Evolutionary conservation across 2,329 filamentous ascomycete genomes (phyloP), one percentile per base, ranked within the genome.

Genomic region (Phialemoniopsis sp.): DNA sequence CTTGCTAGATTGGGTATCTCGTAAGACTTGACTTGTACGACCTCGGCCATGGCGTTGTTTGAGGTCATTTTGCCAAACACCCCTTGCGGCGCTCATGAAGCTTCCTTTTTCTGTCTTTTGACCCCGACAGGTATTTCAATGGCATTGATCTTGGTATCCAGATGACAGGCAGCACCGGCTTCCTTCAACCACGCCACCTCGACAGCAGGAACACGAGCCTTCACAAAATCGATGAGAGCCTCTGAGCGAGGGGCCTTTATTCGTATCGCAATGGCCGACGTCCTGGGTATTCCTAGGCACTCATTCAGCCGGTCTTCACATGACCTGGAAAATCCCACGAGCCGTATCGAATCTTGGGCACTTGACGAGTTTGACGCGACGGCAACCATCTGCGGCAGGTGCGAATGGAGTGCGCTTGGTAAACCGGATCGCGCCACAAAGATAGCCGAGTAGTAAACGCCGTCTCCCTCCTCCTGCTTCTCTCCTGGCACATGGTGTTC

Each of bases 311-410:
- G 70, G 13, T 75, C 64, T 34, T 82, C 81, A 36, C 72, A 76
- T 1, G 72, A 62, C 38, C 73, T 78, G 1, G 81, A 80, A 34
- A 88, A 71, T 1, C 78, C 74, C 3, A 89, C 68, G 3, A 88
- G 67, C 16, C 75, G 71, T 9, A 73, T 76, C 4, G 68, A 60
- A 2, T 64, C 52, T 16, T 60, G 58, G 5, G 46, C 37, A 1
- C 64, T 58, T 34, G 61, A 48, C 5, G 60, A 58, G 19, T 60
- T 64, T 2, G 76, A 76, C 13, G 79, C 54, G n/a, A 54, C 48
- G 3, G 59, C 60, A 3, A 62, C 54, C 59, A 74, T 63, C 38
- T 71, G 66, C 2, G 76, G 75, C 26, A 77, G 72, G 49, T 85
- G 81, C 13, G 69, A 69, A 46, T 80, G 73, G 41, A 86, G 75